Base-by-base conservation (phyloP, 2,329 filamentous ascomycete genomes). In the Ophiognomonia clavigignenti-juglandacearum region DNA sequence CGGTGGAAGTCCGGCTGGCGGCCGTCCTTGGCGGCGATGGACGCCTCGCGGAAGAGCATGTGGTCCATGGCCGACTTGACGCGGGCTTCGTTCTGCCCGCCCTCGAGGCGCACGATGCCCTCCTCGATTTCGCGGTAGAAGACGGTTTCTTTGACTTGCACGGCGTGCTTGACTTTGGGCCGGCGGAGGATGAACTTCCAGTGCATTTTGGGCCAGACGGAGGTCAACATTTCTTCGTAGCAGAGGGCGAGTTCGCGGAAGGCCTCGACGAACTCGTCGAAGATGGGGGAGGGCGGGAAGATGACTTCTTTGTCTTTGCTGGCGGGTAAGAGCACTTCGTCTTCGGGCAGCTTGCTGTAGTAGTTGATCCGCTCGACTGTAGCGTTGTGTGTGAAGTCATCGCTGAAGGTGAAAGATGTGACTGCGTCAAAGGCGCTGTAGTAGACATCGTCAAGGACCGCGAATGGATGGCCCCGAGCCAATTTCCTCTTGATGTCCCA, bases 11-110 rank as follows among this genome's bases (percentile, higher is more conserved):
- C 47, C 0, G 64, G 64, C n/a, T 50, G 29, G 4, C 62, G 53
- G 0, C 54, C 58, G 11, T 56, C 58, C 18, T 64, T 67, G 20
- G 57, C 45, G 0, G 65, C 63, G 0, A 58, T 50, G 1, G 41
- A 27, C 22, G 58, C 57, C 53, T 69, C 66, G 10, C 64, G 53
- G 46, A 59, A 55, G 2, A 69, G 42, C 4, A 68, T 57, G 32
- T 66, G 58, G 26, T 67, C 65, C 41, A 61, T 53, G 2, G 58
- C 58, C 14, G 56, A 59, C 13, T 7, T 29, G 7, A 29, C 13
- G 26, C 7, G 26, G 20, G 46, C 51, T 4, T 49, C 48, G 19
- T 42, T 36, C 24, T 54, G 45, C 13, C 54, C 56, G n/a, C 39
- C 51, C 6, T 49, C 46, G 4, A 58, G 47, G 11, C 56, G 51